These are phyloP conservation scores for Lentinus brumalis DNA, from an alignment of 768 basidiomycete genomes.

Conservation along the genomic window DNA sequence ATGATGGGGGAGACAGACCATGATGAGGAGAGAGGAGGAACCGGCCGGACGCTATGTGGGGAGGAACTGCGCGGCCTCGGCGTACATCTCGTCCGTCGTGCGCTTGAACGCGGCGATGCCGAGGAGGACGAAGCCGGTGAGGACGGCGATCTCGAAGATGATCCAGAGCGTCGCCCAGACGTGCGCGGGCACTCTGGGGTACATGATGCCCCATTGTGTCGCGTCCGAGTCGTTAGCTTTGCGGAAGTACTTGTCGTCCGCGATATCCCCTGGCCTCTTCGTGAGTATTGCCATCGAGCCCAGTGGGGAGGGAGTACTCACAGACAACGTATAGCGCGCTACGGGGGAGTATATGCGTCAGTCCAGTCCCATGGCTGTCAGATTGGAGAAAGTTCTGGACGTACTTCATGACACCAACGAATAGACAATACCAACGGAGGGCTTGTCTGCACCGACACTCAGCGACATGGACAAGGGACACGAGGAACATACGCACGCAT, in stretches of 20 bases:
- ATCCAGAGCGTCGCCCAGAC: constrained; percentile 91
- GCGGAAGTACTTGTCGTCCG: constrained; percentile 93
- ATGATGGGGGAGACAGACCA: not conserved
- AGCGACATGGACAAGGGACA: not conserved
- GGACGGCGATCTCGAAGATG: constrained; percentile 69
- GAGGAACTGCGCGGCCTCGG: constrained; percentile 72
- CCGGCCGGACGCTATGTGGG: constrained; percentile 47
- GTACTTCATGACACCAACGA: constrained; percentile 85
- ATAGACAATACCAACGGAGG: constrained; percentile 81
- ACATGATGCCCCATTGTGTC: constrained; percentile 83
- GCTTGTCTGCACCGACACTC: constrained; percentile 47
- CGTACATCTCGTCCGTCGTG: constrained; percentile 60
- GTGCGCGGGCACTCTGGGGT: constrained; percentile 70
- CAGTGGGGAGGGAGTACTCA: constrained; percentile 37
- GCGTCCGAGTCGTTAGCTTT: constrained; percentile 93
- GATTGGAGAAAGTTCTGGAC: constrained; percentile 24
- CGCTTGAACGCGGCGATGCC: constrained; percentile 85
- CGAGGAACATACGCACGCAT: constrained; percentile 59
- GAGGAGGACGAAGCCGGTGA: constrained; percentile 77
- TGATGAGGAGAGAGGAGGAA: not conserved
- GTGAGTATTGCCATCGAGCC: not conserved
- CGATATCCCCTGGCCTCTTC: constrained; percentile 73
- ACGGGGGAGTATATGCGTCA: constrained; percentile 1
- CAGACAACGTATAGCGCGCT: constrained; percentile 89
- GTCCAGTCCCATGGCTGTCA: constrained; percentile 8